phyloP scores from a whole-genome alignment of 768 basidiomycete species.

The Tylopilus vinaceipallidus region DNA sequence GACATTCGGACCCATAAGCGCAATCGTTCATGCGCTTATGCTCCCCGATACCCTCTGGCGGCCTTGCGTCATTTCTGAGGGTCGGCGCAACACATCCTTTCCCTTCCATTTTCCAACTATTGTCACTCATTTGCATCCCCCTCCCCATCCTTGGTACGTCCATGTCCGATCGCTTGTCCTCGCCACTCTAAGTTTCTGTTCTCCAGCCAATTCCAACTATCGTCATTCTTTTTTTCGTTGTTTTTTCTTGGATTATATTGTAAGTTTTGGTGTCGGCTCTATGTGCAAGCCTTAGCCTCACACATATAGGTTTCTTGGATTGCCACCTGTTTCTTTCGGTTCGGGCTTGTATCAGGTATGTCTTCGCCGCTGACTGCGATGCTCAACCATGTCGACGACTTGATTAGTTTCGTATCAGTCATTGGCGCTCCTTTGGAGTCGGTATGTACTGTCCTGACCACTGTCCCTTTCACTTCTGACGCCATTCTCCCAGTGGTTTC shows the following conservation, averaged over 20 bases:
- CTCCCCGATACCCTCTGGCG: not conserved
- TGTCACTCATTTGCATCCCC: conserved; percentile 13
- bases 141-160: conserved; percentile 1
- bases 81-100: no score
- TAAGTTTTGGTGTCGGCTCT: not conserved
- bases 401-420: not conserved
- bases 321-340: not conserved
- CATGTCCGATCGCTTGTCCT: not conserved
- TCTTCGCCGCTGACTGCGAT: not conserved
- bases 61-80: not conserved
- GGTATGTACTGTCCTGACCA: not conserved
- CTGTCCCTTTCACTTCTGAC: not conserved
- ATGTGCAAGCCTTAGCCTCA: no score
- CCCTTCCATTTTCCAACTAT: conserved; percentile 14
- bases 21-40: not conserved
- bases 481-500: not conserved
- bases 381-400: not conserved
- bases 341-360: conserved; percentile 7
- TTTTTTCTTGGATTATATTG: not conserved
- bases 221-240: conserved; percentile 10
- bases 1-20: conserved; percentile 2
- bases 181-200: not conserved
- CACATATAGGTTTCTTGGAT: not conserved
- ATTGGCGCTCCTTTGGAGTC: not conserved
- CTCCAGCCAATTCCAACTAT: conserved; percentile 11